These are phyloP conservation scores for Colletotrichum musae DNA, from an alignment of 2,329 filamentous ascomycete species.

Conservation along the genomic window DNA sequence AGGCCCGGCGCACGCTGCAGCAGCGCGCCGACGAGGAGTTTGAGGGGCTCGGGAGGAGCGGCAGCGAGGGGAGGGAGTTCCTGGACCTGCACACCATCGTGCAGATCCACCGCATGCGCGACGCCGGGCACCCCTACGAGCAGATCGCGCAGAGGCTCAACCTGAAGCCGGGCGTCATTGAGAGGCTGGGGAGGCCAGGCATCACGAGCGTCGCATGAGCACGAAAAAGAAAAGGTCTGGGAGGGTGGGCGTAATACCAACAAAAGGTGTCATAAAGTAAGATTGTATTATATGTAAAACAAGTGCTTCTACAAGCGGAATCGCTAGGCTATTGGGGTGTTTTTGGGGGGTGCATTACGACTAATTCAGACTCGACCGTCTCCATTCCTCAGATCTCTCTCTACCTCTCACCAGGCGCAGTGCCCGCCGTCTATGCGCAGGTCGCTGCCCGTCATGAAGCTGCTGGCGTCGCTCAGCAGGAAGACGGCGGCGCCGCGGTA, in stretches of 20 bases:
- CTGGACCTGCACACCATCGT: slow-evolving; percentile 63
- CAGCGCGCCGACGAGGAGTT: slow-evolving; percentile 60
- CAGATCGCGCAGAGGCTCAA: slow-evolving; percentile 64
- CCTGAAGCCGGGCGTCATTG: slow-evolving; percentile 62
- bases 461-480: slow-evolving; percentile 56
- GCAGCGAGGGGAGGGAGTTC: slow-evolving; percentile 58
- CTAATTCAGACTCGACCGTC: slow-evolving; percentile 20
- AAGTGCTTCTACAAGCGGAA: slow-evolving; percentile 8
- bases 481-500: slow-evolving; percentile 77
- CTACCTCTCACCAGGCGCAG: slow-evolving; percentile 64
- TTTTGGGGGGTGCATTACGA: slow-evolving; percentile 23
- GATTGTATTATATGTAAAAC: slow-evolving; percentile 36
- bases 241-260: background rate
- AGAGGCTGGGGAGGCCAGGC: slow-evolving; percentile 58
- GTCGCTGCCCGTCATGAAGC: slow-evolving; percentile 66
- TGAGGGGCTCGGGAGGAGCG: slow-evolving; percentile 54
- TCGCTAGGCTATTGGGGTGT: slow-evolving; percentile 20
- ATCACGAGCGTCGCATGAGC: slow-evolving; percentile 44
- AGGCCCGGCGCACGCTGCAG: slow-evolving; percentile 62
- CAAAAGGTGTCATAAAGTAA: background rate
- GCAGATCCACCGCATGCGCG: slow-evolving; percentile 61
- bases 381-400: slow-evolving; percentile 10
- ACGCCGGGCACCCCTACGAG: slow-evolving; percentile 52
- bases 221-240: too few species aligned
- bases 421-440: slow-evolving; percentile 82